phyloP scores from a whole-genome alignment of 2,329 filamentous ascomycete species.

The Lasiodiplodia sp. region DNA sequence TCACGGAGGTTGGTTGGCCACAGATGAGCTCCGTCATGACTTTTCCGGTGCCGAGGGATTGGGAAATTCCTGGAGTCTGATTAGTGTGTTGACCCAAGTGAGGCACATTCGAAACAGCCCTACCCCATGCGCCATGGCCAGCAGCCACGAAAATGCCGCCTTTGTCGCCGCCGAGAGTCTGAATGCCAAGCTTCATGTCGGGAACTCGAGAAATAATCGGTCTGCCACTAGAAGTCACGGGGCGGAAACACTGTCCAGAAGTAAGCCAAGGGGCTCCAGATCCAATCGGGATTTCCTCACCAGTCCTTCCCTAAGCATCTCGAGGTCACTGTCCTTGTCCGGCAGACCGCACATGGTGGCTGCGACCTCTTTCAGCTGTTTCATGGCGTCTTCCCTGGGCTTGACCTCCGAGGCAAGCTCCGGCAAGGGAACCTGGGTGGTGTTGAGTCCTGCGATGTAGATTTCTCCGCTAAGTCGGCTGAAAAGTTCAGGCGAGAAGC shows the following conservation, averaged over 20 bases:
- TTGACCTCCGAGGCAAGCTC: slow-evolving; percentile 58
- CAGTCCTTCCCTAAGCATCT: slow-evolving; percentile 69
- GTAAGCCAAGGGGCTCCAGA: not conserved
- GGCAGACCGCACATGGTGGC: slow-evolving; percentile 56
- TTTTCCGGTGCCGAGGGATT: slow-evolving; percentile 70
- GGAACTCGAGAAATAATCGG: slow-evolving; percentile 69
- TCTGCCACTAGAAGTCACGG: slow-evolving; percentile 68
- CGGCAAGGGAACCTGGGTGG: slow-evolving; percentile 66
- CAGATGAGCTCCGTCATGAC: slow-evolving; percentile 75
- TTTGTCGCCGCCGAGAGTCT: slow-evolving; percentile 50
- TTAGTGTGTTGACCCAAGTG: not conserved
- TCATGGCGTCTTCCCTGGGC: slow-evolving; percentile 58
- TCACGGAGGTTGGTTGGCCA: slow-evolving; percentile 64
- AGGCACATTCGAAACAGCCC: not conserved
- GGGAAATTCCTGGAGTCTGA: slow-evolving; percentile 42
- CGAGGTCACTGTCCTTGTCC: slow-evolving; percentile 59
- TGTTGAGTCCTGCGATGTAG: slow-evolving; percentile 78
- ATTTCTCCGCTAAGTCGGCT: slow-evolving; percentile 71
- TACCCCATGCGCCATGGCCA: slow-evolving; percentile 80
- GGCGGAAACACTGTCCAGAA: slow-evolving; percentile 70
- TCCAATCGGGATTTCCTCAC: slow-evolving; percentile 36
- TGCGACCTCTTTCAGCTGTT: slow-evolving; percentile 59
- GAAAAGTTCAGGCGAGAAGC: slow-evolving; percentile 76
- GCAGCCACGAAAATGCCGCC: slow-evolving; percentile 75
- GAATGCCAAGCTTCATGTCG: slow-evolving; percentile 63